Evolutionary conservation across 1,284 basidiomycete species (phyloP).

Genomic region (Retiboletus flavoniger): DNA sequence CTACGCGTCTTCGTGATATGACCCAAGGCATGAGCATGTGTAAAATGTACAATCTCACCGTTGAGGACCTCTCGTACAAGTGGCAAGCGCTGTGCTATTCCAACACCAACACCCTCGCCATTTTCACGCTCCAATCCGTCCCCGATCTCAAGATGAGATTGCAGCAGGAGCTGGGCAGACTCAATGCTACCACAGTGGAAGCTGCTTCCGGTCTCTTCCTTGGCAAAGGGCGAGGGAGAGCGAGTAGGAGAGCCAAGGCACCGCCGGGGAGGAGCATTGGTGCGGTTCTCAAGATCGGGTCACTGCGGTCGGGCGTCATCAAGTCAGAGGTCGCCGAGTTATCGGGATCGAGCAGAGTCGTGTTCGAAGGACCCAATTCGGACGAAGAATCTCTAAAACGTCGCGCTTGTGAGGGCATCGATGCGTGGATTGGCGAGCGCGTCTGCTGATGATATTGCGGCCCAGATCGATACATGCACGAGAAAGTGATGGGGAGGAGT

Average conservation of each 20-base stretch:
- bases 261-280: conserved; percentile 3
- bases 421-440: background rate
- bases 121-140: conserved; percentile 52
- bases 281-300: conserved; percentile 22
- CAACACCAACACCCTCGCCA: conserved; percentile 38
- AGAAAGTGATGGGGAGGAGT: conserved; percentile 79
- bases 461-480: conserved; percentile 90
- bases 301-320: conserved; percentile 11
- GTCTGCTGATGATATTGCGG: conserved; percentile 9
- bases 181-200: conserved; percentile 41
- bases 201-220: background rate
- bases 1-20: conserved; percentile 7
- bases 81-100: conserved; percentile 61
- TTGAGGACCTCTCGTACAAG: conserved; percentile 64
- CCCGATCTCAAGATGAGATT: conserved; percentile 54
- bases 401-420: conserved; percentile 52
- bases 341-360: conserved; percentile 44
- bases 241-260: background rate
- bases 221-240: conserved; percentile 7
- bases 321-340: conserved; percentile 24
- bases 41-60: conserved; percentile 56
- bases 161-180: conserved; percentile 49
- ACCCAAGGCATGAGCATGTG: conserved; percentile 62
- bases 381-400: conserved; percentile 44
- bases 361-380: conserved; percentile 45